Evolutionary conservation across 1,284 basidiomycete genomes (phyloP), one percentile per base, ranked within the genome.

Genomic region (Tetrapyrgos nigripes): DNA sequence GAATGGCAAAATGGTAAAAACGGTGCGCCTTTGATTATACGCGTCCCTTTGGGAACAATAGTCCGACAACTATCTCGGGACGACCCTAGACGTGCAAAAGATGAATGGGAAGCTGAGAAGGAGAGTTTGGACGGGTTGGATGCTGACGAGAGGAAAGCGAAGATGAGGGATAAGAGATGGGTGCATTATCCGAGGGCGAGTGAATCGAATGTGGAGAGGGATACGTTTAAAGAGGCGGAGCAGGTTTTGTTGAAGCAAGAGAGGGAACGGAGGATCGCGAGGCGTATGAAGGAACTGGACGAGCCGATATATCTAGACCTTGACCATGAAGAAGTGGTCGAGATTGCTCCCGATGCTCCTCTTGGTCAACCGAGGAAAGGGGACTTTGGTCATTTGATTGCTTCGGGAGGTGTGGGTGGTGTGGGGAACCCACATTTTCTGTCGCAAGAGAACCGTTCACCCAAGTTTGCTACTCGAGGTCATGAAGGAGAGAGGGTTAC

Each of bases 381-480:
- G 52, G 76, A 82, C 21, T 75, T 88, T 0, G 91, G 91, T 0
- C 83, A 93, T 53, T 76, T 96, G 10, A 73, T 97, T 40, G 88
- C 91, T 0, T 70, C 83, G 2, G 97, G 97, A 1, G 97, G 97
- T 0, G 64, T 72, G 2, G 94, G 95, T 1, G 97, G 97, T 0
- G 72, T 92, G 13, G 97, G 97, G 5, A 99, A 99, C 68, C 92
- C 95, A 0, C 88, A 92, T 66, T 98, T 97, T 66, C 75, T 88
- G 47, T 81, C 87, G 1, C 73, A 85, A 1, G 73, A 82, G 17
- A 89, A 86, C 57, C 87, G 91, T 2, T 88, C 91, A 1, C 92
- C 93, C 2, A 92, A 93, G 70, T 91, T 91, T 62, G 93, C 92
- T 0, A 89, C 89, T 3, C 83, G 88, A 26, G 97, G 97, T 0